Conservation (phyloP, 2,329 filamentous ascomycete genomes). For the Pseudogymnoascus sp. region DNA sequence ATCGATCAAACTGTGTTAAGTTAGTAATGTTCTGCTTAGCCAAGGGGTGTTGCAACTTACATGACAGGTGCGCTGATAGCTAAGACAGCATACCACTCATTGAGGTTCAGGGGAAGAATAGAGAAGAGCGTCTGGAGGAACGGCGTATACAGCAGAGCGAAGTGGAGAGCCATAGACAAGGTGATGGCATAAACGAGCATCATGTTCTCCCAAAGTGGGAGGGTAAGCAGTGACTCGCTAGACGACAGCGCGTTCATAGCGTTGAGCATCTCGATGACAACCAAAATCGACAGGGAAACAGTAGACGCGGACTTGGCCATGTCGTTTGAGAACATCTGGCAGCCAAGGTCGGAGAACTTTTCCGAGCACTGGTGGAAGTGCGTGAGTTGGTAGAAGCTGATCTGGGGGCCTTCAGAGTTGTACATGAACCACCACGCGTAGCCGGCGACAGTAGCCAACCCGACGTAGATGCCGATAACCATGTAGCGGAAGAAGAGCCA, state of each 20-base stretch:
- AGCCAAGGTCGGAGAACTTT: slow-evolving; percentile 82
- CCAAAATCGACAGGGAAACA: slow-evolving; percentile 81
- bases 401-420: slow-evolving; percentile 81
- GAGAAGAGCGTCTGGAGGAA: slow-evolving; percentile 83
- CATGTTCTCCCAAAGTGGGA: slow-evolving; percentile 98
- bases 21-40: background rate
- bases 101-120: slow-evolving; percentile 77
- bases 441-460: slow-evolving; percentile 86
- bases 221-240: slow-evolving; percentile 84
- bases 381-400: slow-evolving; percentile 78
- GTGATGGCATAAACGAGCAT: slow-evolving; percentile 93
- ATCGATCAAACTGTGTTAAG: slow-evolving; percentile 49
- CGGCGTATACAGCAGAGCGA: slow-evolving; percentile 85
- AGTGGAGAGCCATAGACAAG: slow-evolving; percentile 90
- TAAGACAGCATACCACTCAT: slow-evolving; percentile 88
- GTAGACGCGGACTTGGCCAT: slow-evolving; percentile 87
- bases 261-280: slow-evolving; percentile 99
- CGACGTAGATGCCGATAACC: slow-evolving; percentile 91
- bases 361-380: slow-evolving; percentile 91
- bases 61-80: slow-evolving; percentile 86
- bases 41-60: slow-evolving; percentile 45
- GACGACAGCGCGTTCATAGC: slow-evolving; percentile 97
- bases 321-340: slow-evolving; percentile 81
- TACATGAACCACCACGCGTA: slow-evolving; percentile 99
- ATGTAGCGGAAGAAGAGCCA: slow-evolving; percentile 98